Percentiles rank a stretch among this genome's conserved stretches.
These are phyloP conservation scores for Plectranthus barbatus DNA, from an alignment of 257 asterid species.

Conservation along the genomic window DNA sequence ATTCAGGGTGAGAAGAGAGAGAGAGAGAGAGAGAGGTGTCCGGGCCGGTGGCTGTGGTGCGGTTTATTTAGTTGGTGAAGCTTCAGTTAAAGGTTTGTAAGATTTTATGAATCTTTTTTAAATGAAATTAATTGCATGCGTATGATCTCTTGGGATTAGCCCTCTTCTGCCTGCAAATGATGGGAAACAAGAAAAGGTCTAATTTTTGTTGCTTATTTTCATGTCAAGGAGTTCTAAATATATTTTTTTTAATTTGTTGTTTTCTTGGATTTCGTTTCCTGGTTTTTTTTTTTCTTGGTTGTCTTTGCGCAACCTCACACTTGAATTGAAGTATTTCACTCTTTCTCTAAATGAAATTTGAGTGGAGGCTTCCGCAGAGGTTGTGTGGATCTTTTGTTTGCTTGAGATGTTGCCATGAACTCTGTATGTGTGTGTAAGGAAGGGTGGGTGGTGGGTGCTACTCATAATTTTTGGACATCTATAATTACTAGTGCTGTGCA, in stretches of 20 bases:
- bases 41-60: background rate
- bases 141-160: constrained; percentile 38
- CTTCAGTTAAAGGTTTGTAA: constrained; percentile 51
- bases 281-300: constrained; percentile 1
- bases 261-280: constrained; percentile 1
- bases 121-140: constrained; percentile 9
- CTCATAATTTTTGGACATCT: constrained; percentile 1
- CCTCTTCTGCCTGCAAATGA: constrained; percentile 19
- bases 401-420: background rate
- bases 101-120: constrained; percentile 3
- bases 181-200: constrained; percentile 6
- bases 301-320: background rate
- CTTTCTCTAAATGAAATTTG: background rate
- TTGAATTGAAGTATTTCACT: background rate
- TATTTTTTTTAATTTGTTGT: background rate
- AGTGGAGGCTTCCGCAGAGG: background rate
- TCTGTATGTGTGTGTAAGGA: background rate
- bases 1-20: constrained; percentile 26
- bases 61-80: constrained; percentile 29
- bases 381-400: background rate
- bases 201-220: constrained; percentile 9
- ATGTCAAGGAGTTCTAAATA: background rate
- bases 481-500: background rate
- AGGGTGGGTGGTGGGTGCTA: background rate
- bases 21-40: constrained; percentile 18